Conservation (phyloP, 176 grass and related monocot species). For the Oryza punctata region DNA sequence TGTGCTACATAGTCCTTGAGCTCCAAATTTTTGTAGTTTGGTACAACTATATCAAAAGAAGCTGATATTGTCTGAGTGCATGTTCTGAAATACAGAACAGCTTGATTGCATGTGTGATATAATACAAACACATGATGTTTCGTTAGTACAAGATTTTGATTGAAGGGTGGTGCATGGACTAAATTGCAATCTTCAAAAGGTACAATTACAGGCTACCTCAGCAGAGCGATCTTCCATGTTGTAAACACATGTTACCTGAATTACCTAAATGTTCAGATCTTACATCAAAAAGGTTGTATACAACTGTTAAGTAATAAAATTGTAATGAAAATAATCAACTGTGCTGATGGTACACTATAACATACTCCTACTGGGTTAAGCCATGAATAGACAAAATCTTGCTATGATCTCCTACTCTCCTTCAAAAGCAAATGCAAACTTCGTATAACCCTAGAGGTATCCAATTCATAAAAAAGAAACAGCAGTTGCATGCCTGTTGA, state of each 20-base stretch:
- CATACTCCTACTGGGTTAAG: not conserved
- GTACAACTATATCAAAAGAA: not conserved
- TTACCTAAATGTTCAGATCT: not conserved
- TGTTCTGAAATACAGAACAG: not conserved
- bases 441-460: not conserved
- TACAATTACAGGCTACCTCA: not conserved
- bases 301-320: not conserved
- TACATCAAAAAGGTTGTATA: not conserved
- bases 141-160: not conserved
- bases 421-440: not conserved
- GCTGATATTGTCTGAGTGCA: not conserved
- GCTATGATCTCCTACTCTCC: not conserved
- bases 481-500: not conserved
- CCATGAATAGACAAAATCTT: not conserved
- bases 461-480: not conserved
- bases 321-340: not conserved
- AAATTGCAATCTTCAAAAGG: not conserved
- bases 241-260: not conserved
- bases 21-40: constrained; percentile 10
- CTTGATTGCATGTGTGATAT: not conserved
- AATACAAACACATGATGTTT: not conserved
- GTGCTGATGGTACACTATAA: not conserved
- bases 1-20: not conserved
- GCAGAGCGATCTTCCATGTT: not conserved
- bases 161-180: not conserved